Evolutionary conservation across 768 basidiomycete genomes (phyloP), one percentile per base, ranked within the genome.

Genomic region (Russula virescens): DNA sequence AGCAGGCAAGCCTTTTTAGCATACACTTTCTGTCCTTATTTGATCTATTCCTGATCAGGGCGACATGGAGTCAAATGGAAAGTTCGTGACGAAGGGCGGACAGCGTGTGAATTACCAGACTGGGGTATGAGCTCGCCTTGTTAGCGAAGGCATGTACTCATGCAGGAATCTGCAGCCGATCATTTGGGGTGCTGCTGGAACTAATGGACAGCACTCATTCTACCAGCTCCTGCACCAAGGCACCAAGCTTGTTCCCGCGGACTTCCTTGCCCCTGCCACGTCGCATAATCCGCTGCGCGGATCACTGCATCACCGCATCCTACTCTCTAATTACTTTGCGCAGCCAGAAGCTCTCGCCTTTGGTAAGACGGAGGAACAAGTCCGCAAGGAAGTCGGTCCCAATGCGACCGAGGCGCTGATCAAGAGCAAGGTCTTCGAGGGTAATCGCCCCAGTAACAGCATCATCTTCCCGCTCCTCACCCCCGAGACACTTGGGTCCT

Each of bases 21-120:
- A 21, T 47, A n/a, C 11, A 45, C 23, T 9, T 8, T 3, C 21
- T 16, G 13, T 16, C 11, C 16, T 40, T 34, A 28, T 38, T n/a
- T 49, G 45, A 50, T 42, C 11, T 10, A 5, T 48, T 9, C 13
- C 38, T 46, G 21, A 52, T 6, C 55, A 86, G 82, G 96, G 95
- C 50, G 97, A 99, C 75, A 99, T 99, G 97, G 97, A 99, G 76
- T 97, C 94, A 25, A 98, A 99, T 74, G 97, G 97, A 61, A 99
- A 98, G 80, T 91, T 84, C 59, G 83, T 98, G 65, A 98, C 97
- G 68, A 99, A 98, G 78, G 81, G 84, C 62, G 97, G 97, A 8
- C 81, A 91, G 66, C 89, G 91, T 55, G 96, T 99, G 13, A 77
- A 91, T 76, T 99, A 98, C 77, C 87, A 98, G 79, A 98, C 96